Conservation (phyloP, 108 stramenopile species). For the Chaetoceros muelleri region DNA sequence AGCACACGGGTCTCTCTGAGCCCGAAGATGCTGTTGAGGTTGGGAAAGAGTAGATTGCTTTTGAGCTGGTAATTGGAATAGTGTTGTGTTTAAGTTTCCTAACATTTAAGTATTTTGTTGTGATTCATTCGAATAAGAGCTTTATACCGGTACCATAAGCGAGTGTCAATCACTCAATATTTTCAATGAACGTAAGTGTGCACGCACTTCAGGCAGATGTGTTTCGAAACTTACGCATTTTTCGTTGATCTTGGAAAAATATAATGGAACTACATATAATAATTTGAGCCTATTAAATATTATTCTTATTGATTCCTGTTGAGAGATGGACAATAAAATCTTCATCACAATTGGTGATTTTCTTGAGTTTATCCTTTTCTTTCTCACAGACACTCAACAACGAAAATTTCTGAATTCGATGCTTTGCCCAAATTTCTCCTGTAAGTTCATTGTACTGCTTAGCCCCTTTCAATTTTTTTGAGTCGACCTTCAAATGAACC, state of each 20-base stretch:
- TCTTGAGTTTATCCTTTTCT: neutral
- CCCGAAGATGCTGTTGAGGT: constrained; percentile 2
- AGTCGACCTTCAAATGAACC: neutral
- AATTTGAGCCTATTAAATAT: neutral
- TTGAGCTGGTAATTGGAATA: neutral
- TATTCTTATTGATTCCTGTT: neutral
- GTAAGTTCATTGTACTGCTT: neutral
- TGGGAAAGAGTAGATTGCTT: neutral
- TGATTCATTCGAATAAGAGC: no score
- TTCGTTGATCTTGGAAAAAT: neutral
- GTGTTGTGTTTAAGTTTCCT: neutral
- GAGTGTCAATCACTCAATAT: no score
- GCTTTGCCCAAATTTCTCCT: neutral
- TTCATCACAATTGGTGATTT: neutral
- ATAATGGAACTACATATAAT: neutral
- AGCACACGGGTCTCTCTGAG: constrained; percentile 31
- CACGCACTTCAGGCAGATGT: neutral
- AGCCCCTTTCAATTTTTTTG: neutral
- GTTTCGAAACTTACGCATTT: neutral
- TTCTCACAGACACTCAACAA: neutral
- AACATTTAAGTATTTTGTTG: no score
- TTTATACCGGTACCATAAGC: no score
- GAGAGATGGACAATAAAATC: neutral
- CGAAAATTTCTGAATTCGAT: neutral
- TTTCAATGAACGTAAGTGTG: neutral